These are phyloP conservation scores for Colletotrichum sansevieriae DNA, from an alignment of 2,329 filamentous ascomycete genomes.

Conservation along the genomic window DNA sequence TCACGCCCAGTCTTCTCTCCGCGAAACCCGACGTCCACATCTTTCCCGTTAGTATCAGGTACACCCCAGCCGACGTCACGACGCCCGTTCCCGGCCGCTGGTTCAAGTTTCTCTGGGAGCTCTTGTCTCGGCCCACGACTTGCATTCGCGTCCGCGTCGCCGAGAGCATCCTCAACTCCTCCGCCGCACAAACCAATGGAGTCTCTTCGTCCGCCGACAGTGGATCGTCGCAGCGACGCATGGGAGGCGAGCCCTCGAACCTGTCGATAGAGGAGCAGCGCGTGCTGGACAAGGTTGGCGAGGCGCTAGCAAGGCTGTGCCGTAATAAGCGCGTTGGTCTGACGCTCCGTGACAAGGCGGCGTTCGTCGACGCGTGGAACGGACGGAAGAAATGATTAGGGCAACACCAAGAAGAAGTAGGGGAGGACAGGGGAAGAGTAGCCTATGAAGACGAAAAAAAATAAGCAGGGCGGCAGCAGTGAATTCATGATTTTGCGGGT, in stretches of 20 bases:
- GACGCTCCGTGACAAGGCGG: slow-evolving; percentile 83
- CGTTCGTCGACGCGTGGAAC: slow-evolving; percentile 80
- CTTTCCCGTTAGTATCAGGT: slow-evolving; percentile 91
- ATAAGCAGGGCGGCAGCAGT: slow-evolving; percentile 23
- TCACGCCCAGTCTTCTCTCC: slow-evolving; percentile 81
- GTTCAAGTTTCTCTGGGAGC: slow-evolving; percentile 82
- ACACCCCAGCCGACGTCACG: slow-evolving; percentile 89
- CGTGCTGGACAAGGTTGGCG: slow-evolving; percentile 83
- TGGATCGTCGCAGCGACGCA: slow-evolving; percentile 48
- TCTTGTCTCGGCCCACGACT: slow-evolving; percentile 87
- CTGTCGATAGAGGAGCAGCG: slow-evolving; percentile 72
- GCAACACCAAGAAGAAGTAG: too few relatives aligned
- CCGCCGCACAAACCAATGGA: slow-evolving; percentile 54
- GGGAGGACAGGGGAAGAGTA: neutral
- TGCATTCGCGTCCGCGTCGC: slow-evolving; percentile 93
- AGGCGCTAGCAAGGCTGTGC: slow-evolving; percentile 87
- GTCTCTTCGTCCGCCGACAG: slow-evolving; percentile 46
- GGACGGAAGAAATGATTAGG: slow-evolving; percentile 50
- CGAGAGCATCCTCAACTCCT: slow-evolving; percentile 73
- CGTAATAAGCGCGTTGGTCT: slow-evolving; percentile 90
- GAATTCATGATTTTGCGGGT: slow-evolving; percentile 10
- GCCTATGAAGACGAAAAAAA: neutral
- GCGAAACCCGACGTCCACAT: slow-evolving; percentile 78
- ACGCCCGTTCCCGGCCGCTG: slow-evolving; percentile 87
- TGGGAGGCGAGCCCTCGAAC: slow-evolving; percentile 46